Base-by-base conservation (phyloP, 2,329 filamentous ascomycete genomes). In the Penicillium sp. region DNA sequence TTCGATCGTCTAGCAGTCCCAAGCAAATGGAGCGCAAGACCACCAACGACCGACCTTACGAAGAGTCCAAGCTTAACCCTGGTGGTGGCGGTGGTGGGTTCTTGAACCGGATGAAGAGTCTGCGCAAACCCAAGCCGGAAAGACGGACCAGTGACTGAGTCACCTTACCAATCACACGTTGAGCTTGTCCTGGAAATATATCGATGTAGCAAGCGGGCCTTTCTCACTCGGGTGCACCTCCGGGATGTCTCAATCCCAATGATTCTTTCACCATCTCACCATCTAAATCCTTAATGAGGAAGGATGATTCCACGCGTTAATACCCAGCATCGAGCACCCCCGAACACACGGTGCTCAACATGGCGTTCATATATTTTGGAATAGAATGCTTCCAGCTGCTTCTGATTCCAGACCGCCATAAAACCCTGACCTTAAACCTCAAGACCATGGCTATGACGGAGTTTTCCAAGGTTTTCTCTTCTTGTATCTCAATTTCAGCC, bases 41-140 rank as follows among this genome's bases (percentile, higher is more conserved):
- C 3, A 91, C 88, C 5, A 78, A 81, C 16, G 88, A 89, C 59
- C 68, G 70, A 49, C 53, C 62, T 29, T 62, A 62, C 50, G 72
- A 72, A 61, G 74, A 72, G 54, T 78, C 79, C 20, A 71, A 56
- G 79, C 76, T 38, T 74, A 73, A 61, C 69, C 72, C 63, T 71
- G 75, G 63, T 78, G 79, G 69, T 46, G 79, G 69, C 46, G 82
- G 83, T 44, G 82, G 83, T 45, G 88, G 89, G 2, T 87, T 95
- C 60, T 72, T 95, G 59, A 89, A 84, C 50, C 84, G 90, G 53
- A 90, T 94, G 78, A 92, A 90, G 82, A 91, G 88, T 74, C 76
- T 94, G 74, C 92, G 86, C 61, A 80, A 84, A 65, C 67, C 71
- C 4, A 71, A 74, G 35, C 75, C 75, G 4, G 75, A 77, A 62